A percentile compares a stretch with the other conserved stretches of the same genome.
Conservation (phyloP, 2,329 filamentous ascomycete genomes). For the Juglanconis juglandina region DNA sequence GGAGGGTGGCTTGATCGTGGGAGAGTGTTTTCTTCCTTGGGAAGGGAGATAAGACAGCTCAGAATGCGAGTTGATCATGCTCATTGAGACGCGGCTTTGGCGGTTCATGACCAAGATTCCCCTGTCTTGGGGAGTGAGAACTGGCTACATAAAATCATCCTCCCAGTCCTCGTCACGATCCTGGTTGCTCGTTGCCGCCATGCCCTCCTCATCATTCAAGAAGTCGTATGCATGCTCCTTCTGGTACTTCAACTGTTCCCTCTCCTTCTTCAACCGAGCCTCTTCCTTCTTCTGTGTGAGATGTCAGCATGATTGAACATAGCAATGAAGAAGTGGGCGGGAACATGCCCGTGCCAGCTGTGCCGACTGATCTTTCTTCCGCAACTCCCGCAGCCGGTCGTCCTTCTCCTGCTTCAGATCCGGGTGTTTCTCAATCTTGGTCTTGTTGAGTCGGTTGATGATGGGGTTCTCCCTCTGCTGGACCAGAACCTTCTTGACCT, state of each 20-base stretch:
- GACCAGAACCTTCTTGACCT: slow-evolving; percentile 80
- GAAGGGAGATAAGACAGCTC: background rate
- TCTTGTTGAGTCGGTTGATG: slow-evolving; percentile 98
- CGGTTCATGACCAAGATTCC: too few relatives aligned
- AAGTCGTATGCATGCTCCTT: slow-evolving; percentile 99
- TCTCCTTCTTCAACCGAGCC: slow-evolving; percentile 68
- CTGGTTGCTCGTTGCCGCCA: slow-evolving; percentile 79
- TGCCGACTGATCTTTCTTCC: slow-evolving; percentile 66
- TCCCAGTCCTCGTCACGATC: slow-evolving; percentile 73
- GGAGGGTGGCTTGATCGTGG: background rate
- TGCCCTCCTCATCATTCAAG: slow-evolving; percentile 77
- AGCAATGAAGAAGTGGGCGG: background rate
- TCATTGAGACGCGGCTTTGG: too few relatives aligned
- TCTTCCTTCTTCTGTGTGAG: slow-evolving; percentile 69
- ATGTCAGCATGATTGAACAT: slow-evolving; percentile 2
- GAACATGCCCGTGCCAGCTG: slow-evolving; percentile 58
- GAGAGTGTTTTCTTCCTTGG: background rate
- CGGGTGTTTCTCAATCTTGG: slow-evolving; percentile 81
- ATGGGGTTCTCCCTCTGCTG: slow-evolving; percentile 79
- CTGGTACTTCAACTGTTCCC: slow-evolving; percentile 86
- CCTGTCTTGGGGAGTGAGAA: background rate
- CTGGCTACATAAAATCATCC: slow-evolving; percentile 85
- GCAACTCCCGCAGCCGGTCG: slow-evolving; percentile 66
- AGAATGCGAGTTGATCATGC: too few relatives aligned
- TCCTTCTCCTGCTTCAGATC: slow-evolving; percentile 82